phyloP scores from a whole-genome alignment of 345 rosid species.

The Citrus maxima region DNA sequence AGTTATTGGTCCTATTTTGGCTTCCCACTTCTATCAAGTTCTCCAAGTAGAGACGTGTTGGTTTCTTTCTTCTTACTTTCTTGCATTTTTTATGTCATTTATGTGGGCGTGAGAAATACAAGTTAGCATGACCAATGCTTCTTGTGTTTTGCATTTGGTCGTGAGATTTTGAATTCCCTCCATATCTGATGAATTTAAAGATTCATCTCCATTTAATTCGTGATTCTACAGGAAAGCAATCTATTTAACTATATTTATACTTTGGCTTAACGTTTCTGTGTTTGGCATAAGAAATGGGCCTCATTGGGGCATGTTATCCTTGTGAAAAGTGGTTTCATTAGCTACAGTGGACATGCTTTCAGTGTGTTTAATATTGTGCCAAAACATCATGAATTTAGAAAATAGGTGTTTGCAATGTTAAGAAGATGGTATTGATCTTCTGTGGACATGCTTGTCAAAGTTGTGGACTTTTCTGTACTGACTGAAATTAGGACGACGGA shows the following conservation, averaged over 20 bases:
- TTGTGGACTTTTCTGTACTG: too few relatives aligned
- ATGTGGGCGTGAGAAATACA: not conserved
- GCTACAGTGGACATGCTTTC: not conserved
- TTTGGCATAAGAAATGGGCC: not conserved
- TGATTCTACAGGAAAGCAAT: not conserved
- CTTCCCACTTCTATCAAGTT: slow-evolving; percentile 2
- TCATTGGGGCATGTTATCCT: not conserved
- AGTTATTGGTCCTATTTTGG: slow-evolving; percentile 19
- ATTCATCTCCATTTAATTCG: not conserved
- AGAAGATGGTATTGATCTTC: not conserved
- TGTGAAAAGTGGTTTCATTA: not conserved
- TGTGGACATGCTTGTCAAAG: not conserved
- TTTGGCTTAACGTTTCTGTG: too few relatives aligned
- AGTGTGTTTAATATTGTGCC: not conserved
- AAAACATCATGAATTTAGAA: not conserved
- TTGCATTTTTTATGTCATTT: not conserved
- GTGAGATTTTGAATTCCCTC: not conserved
- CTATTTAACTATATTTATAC: not conserved
- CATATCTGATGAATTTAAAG: not conserved
- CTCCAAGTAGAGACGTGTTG: not conserved
- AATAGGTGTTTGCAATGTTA: not conserved
- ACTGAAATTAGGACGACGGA: not conserved
- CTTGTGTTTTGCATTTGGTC: not conserved
- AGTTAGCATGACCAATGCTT: not conserved
- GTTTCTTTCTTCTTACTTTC: slow-evolving; percentile 2